Conservation (phyloP, 371 early-diverging fungal species). For the Apophysomyces elegans region DNA sequence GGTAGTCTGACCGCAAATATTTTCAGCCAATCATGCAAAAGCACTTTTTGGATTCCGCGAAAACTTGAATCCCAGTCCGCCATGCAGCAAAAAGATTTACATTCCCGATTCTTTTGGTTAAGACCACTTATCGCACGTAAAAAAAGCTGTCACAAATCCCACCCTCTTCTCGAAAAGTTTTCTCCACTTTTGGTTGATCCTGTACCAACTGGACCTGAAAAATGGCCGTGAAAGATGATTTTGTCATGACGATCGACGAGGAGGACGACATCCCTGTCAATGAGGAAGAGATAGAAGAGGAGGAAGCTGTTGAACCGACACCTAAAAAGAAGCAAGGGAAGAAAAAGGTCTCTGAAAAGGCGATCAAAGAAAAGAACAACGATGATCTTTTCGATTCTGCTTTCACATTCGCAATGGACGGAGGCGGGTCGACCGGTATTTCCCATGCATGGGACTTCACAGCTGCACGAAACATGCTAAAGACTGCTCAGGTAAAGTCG, state of each 20-base stretch:
- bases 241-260: constrained; percentile 84
- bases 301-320: constrained; percentile 16
- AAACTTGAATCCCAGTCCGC: too few species aligned
- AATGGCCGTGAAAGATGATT: constrained; percentile 51
- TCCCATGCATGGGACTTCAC: constrained; percentile 84
- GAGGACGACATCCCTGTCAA: constrained; percentile 64
- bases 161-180: constrained; percentile 1
- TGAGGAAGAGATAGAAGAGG: constrained; percentile 36
- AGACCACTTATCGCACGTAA: too few species aligned
- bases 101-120: too few species aligned
- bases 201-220: background rate
- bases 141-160: background rate
- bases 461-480: constrained; percentile 76
- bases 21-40: too few species aligned
- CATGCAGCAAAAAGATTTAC: too few species aligned
- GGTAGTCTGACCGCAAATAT: too few species aligned
- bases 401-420: constrained; percentile 80
- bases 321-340: constrained; percentile 22
- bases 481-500: constrained; percentile 51
- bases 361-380: constrained; percentile 44
- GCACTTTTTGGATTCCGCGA: too few species aligned
- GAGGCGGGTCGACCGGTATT: constrained; percentile 60
- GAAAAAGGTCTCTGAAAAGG: constrained; percentile 31
- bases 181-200: background rate
- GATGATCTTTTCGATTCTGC: constrained; percentile 61